These are phyloP conservation scores for Boletellus deceptivus DNA, from an alignment of 1,284 basidiomycete species.

Conservation along the genomic window DNA sequence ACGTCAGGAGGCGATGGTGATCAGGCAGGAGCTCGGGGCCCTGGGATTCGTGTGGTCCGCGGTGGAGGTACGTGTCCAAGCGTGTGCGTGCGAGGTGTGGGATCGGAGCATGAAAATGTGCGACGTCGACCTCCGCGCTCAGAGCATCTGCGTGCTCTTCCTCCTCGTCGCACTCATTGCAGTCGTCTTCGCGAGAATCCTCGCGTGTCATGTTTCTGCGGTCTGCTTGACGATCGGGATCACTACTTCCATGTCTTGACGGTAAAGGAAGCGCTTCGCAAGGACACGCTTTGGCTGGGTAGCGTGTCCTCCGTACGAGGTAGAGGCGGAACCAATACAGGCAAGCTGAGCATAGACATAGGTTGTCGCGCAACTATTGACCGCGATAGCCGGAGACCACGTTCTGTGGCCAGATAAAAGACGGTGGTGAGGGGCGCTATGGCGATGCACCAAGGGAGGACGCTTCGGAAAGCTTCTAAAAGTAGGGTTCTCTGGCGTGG, in stretches of 20 bases:
- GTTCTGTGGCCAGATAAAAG: slow-evolving; percentile 29
- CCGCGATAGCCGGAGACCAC: slow-evolving; percentile 32
- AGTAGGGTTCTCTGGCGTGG: neutral
- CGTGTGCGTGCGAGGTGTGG: no score
- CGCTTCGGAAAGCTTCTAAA: slow-evolving; percentile 3
- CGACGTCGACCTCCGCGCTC: slow-evolving; percentile 13
- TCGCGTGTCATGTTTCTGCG: slow-evolving; percentile 39
- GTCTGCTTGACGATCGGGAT: slow-evolving; percentile 36
- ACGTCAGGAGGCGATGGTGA: no score
- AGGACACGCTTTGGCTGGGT: slow-evolving; percentile 24
- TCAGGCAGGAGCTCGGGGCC: no score
- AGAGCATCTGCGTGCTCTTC: slow-evolving; percentile 26
- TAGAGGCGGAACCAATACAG: slow-evolving; percentile 15
- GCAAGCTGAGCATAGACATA: slow-evolving; percentile 28
- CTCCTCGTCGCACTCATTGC: slow-evolving; percentile 34
- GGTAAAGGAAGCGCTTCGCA: slow-evolving; percentile 52
- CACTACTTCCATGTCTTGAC: slow-evolving; percentile 42
- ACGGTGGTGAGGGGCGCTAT: slow-evolving; percentile 18
- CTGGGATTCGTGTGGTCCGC: no score
- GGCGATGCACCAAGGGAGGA: slow-evolving; percentile 6
- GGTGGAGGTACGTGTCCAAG: no score
- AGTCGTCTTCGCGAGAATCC: slow-evolving; percentile 39
- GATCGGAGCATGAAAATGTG: no score
- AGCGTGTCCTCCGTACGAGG: slow-evolving; percentile 17
- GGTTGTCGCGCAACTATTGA: slow-evolving; percentile 32